These are phyloP conservation scores for Panicum miliaceum DNA, from an alignment of 176 grass and related monocot species.

Conservation along the genomic window DNA sequence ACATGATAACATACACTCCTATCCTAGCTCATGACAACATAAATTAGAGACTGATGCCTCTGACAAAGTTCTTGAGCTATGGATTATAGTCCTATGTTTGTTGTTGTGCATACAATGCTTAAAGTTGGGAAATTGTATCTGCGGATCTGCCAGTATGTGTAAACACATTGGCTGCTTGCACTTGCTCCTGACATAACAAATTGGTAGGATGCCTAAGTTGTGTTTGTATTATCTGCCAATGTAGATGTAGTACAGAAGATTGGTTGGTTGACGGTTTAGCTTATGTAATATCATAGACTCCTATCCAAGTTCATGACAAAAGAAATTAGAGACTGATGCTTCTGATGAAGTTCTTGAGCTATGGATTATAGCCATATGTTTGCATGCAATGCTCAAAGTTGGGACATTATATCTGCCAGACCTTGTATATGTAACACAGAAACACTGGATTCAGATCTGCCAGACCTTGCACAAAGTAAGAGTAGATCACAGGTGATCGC, in stretches of 20 bases:
- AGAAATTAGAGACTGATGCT: neutral
- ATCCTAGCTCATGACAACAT: neutral
- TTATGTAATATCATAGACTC: neutral
- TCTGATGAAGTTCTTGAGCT: neutral
- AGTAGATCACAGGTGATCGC: neutral
- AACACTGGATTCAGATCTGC: neutral
- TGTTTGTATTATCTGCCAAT: conserved; percentile 27
- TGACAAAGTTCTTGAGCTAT: neutral
- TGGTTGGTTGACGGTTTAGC: conserved; percentile 13
- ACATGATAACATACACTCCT: neutral
- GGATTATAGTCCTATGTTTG: neutral
- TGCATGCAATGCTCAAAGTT: neutral
- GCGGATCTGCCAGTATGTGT: neutral
- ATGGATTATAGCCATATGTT: neutral
- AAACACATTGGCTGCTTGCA: neutral
- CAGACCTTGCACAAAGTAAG: neutral
- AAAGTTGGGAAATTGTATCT: neutral
- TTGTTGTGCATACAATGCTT: neutral
- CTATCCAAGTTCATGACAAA: neutral
- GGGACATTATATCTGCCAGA: neutral
- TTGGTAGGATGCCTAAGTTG: neutral
- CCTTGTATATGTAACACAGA: neutral
- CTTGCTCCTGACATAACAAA: too few relatives aligned
- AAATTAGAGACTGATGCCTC: neutral
- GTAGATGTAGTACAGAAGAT: conserved; percentile 13